Base-by-base conservation (phyloP, 371 early-diverging fungal genomes). In the Paraphysoderma sedebokerense region DNA sequence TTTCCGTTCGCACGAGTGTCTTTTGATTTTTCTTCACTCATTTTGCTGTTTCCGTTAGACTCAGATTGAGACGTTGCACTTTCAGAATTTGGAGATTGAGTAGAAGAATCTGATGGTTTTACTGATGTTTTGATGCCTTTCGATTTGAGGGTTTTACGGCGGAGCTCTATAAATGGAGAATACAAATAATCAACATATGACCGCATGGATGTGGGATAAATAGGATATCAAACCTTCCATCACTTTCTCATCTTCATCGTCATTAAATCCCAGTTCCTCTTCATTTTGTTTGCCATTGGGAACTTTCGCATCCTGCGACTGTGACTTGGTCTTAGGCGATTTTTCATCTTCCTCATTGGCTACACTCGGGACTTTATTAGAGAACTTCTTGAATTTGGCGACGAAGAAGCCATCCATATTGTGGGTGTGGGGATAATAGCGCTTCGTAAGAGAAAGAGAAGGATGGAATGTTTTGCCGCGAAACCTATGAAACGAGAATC, bases 381-480 rank as follows among this genome's bases (percentile, higher is more conserved):
- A 57, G 2, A 57, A 47, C 65, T 93, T 88, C 66, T 85, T 82
- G 61, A 99, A 83, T 56, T 98, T 98, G 36, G 96, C 91, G 22
- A 98, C 93, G 64, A 76, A 99, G 79, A 99, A 99, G 46, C 99
- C 99, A 67, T 99, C 98, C 96, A 98, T 96, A 66, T 98, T 98
- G 66, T 98, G 92, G 23, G 90, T 81, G 63, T 98, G 99, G 29
- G 98, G 98, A 67, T 97, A 99, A 70, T 85, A 89, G 49, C 99
- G 76, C 46, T 90, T 74, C 0, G 97, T 86, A 48, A 87, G 60
- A 29, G 72, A 72, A 47, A 99, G 50, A 17, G 81, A 74, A 8
- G 81, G 80, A 60, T 92, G 87, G 82, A 93, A 99, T 3, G 58
- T 54, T 52, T 84, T 82, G 44, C 91, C 96, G 34, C 90, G 79